Conservation (phyloP, 2,329 filamentous ascomycete genomes). For the Aspergillus candidus region DNA sequence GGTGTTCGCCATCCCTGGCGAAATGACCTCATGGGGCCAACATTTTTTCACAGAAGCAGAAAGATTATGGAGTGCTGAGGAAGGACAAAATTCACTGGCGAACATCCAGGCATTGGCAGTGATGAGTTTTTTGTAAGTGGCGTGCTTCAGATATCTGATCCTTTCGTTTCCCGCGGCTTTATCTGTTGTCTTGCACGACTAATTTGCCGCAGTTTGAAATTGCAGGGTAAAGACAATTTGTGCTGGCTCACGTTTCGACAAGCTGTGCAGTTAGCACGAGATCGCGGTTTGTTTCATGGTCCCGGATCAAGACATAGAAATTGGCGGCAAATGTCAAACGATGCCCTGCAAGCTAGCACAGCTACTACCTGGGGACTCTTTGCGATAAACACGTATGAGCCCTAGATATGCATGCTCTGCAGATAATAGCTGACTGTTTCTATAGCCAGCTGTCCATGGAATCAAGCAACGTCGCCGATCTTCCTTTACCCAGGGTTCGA, state of each 20-base stretch:
- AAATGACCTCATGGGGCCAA: conserved; percentile 26
- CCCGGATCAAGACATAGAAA: conserved; percentile 7
- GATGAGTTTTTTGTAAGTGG: conserved; percentile 28
- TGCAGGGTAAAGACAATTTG: conserved; percentile 20
- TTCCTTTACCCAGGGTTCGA: conserved; percentile 14
- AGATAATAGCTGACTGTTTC: conserved; percentile 7
- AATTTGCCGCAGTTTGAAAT: conserved; percentile 20
- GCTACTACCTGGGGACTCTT: conserved; percentile 29
- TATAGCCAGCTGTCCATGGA: conserved; percentile 26
- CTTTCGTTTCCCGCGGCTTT: too few species aligned
- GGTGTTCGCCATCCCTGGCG: conserved; percentile 21
- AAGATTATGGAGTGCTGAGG: conserved; percentile 30
- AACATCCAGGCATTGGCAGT: conserved; percentile 33
- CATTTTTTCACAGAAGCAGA: conserved; percentile 34
- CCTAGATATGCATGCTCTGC: not conserved
- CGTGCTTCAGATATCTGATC: not conserved
- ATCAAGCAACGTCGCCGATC: conserved; percentile 14
- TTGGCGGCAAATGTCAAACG: conserved; percentile 9
- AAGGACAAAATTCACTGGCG: conserved; percentile 25
- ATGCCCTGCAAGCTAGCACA: conserved; percentile 17
- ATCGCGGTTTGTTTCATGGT: conserved; percentile 23
- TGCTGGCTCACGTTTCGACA: conserved; percentile 29
- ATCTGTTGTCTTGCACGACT: conserved; percentile 3
- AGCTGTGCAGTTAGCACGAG: conserved; percentile 27
- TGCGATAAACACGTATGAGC: conserved; percentile 23